A percentile compares a stretch with the other conserved stretches of the same genome.
Evolutionary conservation across 2,329 filamentous ascomycete genomes (phyloP).

Genomic region (Aspergillus candidus): DNA sequence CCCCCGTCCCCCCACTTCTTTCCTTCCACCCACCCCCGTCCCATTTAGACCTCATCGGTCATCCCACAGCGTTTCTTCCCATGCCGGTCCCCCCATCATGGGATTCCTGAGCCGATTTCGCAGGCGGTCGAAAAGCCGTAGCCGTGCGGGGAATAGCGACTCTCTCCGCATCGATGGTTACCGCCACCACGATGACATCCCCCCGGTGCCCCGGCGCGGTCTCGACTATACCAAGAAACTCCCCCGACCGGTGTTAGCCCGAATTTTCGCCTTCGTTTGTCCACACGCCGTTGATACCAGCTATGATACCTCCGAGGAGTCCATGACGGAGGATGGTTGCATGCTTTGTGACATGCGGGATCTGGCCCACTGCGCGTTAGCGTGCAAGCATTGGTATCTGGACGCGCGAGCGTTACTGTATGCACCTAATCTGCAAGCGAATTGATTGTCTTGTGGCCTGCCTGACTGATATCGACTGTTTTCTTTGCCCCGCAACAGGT

Average conservation of each 20-base stretch:
- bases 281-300: slow-evolving; percentile 72
- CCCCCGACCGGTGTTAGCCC: slow-evolving; percentile 62
- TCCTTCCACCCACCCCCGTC: neutral
- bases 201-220: slow-evolving; percentile 14
- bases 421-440: slow-evolving; percentile 26
- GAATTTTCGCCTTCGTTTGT: slow-evolving; percentile 76
- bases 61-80: neutral
- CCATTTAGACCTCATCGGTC: neutral
- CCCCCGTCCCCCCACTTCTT: slow-evolving; percentile 1
- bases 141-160: slow-evolving; percentile 20
- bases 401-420: slow-evolving; percentile 58
- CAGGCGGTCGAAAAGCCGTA: slow-evolving; percentile 22
- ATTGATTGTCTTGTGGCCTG: slow-evolving; percentile 1
- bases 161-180: slow-evolving; percentile 17
- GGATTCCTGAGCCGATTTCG: slow-evolving; percentile 27
- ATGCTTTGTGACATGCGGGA: slow-evolving; percentile 93
- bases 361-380: slow-evolving; percentile 70
- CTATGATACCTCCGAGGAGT: slow-evolving; percentile 78
- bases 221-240: slow-evolving; percentile 48
- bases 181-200: slow-evolving; percentile 15
- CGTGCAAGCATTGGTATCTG: slow-evolving; percentile 65
- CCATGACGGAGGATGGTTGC: slow-evolving; percentile 70
- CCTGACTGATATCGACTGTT: slow-evolving; percentile 5
- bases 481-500: slow-evolving; percentile 46
- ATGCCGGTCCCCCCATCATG: slow-evolving; percentile 19